Evolutionary conservation across 148 eudicot genomes (phyloP).

Genomic region (Camellia japonica): DNA sequence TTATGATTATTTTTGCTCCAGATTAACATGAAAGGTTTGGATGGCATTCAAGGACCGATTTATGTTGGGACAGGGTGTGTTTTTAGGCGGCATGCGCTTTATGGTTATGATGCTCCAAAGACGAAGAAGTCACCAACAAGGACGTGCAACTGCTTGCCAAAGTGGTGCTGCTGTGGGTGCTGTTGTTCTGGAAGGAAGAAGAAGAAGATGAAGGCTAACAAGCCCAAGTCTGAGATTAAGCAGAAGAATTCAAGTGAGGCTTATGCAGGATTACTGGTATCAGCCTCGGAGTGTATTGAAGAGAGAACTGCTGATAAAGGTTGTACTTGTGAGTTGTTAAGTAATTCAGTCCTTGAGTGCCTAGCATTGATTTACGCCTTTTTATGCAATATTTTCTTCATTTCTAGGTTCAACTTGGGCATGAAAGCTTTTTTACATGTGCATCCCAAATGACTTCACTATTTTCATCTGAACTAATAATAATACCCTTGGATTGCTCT

Average conservation of each 20-base stretch:
- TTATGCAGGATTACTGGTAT: not conserved
- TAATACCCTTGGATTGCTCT: not conserved
- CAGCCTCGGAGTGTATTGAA: conserved; percentile 1
- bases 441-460: not conserved
- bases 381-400: not conserved
- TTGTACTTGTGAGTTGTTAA: not conserved
- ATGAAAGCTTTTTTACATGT: not conserved
- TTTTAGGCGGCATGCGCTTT: conserved; percentile 29
- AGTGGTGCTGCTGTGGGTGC: conserved; percentile 21
- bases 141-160: conserved; percentile 29
- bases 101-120: conserved; percentile 33
- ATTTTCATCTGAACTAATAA: not conserved
- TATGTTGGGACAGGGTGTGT: conserved; percentile 38
- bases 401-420: not conserved
- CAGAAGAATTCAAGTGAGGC: not conserved
- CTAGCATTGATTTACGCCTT: not conserved
- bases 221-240: conserved; percentile 9
- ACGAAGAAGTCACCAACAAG: conserved; percentile 23
- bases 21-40: conserved; percentile 36
- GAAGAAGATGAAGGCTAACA: conserved; percentile 15
- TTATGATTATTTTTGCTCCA: conserved; percentile 3
- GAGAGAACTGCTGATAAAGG: conserved; percentile 15
- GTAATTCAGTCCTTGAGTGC: not conserved
- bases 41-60: conserved; percentile 37
- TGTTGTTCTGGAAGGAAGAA: conserved; percentile 22